These are phyloP conservation scores for Jackrogersella multiformis DNA, from an alignment of 495 filamentous ascomycete genomes.

Conservation along the genomic window DNA sequence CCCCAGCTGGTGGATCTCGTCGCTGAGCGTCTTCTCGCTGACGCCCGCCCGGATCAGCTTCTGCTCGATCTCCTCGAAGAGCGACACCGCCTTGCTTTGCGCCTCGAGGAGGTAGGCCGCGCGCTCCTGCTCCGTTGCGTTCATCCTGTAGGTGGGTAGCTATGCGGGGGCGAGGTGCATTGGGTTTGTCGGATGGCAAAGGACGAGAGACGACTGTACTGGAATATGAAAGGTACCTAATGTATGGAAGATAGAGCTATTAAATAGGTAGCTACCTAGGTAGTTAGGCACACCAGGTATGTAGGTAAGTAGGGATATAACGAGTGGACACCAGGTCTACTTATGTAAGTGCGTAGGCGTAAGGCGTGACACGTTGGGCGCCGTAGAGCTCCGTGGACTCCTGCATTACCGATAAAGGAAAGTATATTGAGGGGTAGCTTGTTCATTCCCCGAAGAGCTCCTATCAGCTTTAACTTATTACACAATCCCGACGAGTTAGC, in stretches of 20 bases:
- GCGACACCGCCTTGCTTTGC: constrained; percentile 53
- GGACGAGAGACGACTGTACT: no score
- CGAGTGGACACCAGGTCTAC: neutral
- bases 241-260: no score
- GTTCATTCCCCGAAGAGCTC: neutral
- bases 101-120: constrained; percentile 54
- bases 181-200: neutral
- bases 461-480: constrained; percentile 4
- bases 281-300: no score
- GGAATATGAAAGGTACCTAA: no score
- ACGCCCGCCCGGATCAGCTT: constrained; percentile 57
- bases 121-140: constrained; percentile 23
- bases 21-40: constrained; percentile 57
- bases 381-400: neutral
- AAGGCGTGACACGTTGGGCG: neutral
- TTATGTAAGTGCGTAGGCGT: neutral
- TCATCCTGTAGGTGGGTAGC: neutral
- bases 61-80: constrained; percentile 61
- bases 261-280: no score
- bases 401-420: neutral
- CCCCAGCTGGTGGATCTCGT: constrained; percentile 59
- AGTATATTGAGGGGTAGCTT: constrained; percentile 6
- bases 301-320: neutral
- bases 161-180: neutral
- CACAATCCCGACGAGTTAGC: neutral